Evolutionary conservation across 495 filamentous ascomycete genomes (phyloP), one percentile per base, ranked within the genome.

Genomic region (Penicillium samsonianum): DNA sequence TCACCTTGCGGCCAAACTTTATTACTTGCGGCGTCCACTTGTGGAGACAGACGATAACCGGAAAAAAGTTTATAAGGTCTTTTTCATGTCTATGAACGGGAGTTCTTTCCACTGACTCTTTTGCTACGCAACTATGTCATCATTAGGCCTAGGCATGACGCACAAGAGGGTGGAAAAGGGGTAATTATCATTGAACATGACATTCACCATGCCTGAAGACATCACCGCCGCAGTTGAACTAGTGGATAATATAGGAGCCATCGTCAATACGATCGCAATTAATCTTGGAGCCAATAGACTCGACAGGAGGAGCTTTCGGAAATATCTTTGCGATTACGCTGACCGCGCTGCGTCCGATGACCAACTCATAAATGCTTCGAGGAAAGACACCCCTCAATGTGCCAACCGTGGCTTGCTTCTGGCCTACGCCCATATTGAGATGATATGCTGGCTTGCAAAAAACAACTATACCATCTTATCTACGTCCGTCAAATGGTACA

Each of bases 401-500:
- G 25, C 33, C 23, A 51, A 60, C n/a, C 57, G 50, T n/a, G 61
- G 57, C 19, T 35, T 64, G 30, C 53, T 64, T 38, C 45, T 64
- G 17, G 61, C 61, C 31, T 57, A 50, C 35, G 49, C 54, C 5
- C 61, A 64, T 28, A 60, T 64, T 48, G 61, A 60, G 33, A 43
- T 60, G 11, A 26, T 64, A 28, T 47, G 42, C 12, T 60, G 52
- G 48, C 37, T 64, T 22, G 42, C 26, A n/a, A 52, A 53, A 14
- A 45, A 57, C 9, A 64, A 64, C 38, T 57, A 57, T 26, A 64
- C 48, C 17, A 20, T 64, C 38, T 35, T 25, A 7, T 40, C 57
- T 30, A 45, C 61, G 5, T 56, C 61, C 2, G 38, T 64, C 9
- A 57, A 60, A 33, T 64, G 61, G 57, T 64, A 64, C 31, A 60